phyloP scores from a whole-genome alignment of 805 yeast genomes.

The Candida nemodendra region DNA sequence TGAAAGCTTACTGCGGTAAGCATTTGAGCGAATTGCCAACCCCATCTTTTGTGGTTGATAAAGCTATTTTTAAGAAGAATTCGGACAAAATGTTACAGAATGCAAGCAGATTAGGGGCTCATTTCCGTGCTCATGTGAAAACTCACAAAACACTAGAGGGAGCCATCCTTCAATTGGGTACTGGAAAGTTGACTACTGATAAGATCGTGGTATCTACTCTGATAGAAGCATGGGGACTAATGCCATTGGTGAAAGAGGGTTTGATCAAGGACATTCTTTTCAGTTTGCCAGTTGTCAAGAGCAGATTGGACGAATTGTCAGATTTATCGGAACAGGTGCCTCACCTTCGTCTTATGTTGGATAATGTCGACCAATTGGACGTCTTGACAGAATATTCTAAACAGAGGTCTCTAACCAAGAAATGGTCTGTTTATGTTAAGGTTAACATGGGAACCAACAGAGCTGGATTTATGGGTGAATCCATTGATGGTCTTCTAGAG shows the following conservation, averaged over 20 bases:
- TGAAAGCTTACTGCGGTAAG: constrained; percentile 40
- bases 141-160: constrained; percentile 73
- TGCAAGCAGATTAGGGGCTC: constrained; percentile 36
- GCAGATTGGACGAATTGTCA: constrained; percentile 47
- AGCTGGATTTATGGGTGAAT: constrained; percentile 51
- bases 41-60: constrained; percentile 55
- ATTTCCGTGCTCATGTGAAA: constrained; percentile 71
- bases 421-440: constrained; percentile 68
- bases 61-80: constrained; percentile 40
- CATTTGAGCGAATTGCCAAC: constrained; percentile 46
- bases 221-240: constrained; percentile 59
- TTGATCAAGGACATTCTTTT: constrained; percentile 48
- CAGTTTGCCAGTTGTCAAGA: constrained; percentile 57
- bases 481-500: constrained; percentile 37
- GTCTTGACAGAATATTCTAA: constrained; percentile 40
- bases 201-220: constrained; percentile 68
- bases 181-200: constrained; percentile 40
- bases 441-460: constrained; percentile 70
- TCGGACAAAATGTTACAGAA: constrained; percentile 49
- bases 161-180: constrained; percentile 50
- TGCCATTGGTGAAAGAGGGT: constrained; percentile 29
- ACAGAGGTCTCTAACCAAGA: constrained; percentile 24
- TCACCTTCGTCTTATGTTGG: constrained; percentile 57
- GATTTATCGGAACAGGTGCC: constrained; percentile 42
- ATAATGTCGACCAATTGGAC: constrained; percentile 55